Evolutionary conservation across 495 filamentous ascomycete species (phyloP), one percentile per base, ranked within the genome.

Genomic region (Amphirosellinia nigrospora): DNA sequence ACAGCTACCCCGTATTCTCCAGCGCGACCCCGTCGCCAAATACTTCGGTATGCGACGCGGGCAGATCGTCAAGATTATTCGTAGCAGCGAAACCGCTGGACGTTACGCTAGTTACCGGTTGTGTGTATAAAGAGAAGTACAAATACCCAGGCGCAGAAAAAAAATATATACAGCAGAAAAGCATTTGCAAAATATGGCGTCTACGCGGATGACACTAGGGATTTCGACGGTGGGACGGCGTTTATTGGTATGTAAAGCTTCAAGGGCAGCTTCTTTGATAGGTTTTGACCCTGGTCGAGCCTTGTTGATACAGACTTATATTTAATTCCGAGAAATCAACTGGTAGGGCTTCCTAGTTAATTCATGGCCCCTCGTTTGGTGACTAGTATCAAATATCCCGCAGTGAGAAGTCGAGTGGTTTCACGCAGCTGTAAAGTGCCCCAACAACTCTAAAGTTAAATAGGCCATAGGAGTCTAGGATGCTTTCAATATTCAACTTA

Each of bases 51-150:
- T 99, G 80, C 90, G 93, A 83, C 88, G 93, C 75, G 94, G 96
- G 3, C 94, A 98, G 85, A 94, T 99, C 15, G 96, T 99, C 68
- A 99, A 99, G 89, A 99, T 99, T 73, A 96, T 99, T 64, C 85
- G 96, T 61, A 92, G 89, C 66, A 87, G 83, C 68, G 92, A 93
- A 83, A 94, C 92, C 28, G 91, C 91, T 2, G 92, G 92, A 36
- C 81, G 92, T 46, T 94, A 94, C 82, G 92, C 92, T 68, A 93
- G 90, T 85, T 91, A 91, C 73, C 72, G 87, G 56, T 74, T 88
- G 19, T 86, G 84, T 68, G 85, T 88, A 73, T 88, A 78, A 80
- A 58, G 70, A n/a, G 39, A 15, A 19, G 70, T 63, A 70, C 10
- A n/a, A 16, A 56, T 39, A 71, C 62, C 66, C 52, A n/a, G 26